Evolutionary conservation across 2,329 filamentous ascomycete species (phyloP), one percentile per base, ranked within the genome.

Genomic region (Bipolaris bicolor): DNA sequence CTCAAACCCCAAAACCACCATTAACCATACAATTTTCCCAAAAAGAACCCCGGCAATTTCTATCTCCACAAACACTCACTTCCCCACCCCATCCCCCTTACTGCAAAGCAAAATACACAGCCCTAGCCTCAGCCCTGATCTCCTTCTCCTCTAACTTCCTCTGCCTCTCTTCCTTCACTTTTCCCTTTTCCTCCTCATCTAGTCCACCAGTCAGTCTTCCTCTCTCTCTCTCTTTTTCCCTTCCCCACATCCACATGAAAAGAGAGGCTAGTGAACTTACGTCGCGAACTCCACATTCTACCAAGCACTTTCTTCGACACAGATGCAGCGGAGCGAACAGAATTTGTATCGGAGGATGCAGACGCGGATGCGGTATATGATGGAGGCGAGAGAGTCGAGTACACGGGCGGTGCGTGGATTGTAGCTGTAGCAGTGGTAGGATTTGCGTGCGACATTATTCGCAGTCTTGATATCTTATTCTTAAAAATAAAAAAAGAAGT

Each of bases 281-380:
- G 26, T 20, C 61, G 63, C 6, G 55, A 44, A 22, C 40, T 47
- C 51, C 67, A 61, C 20, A 64, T 43, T 20, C 58, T 55, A 1
- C 46, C 20, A 7, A 69, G 48, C 18, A 61, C 55, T 16, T 58
- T 64, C 52, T 68, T 67, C 5, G 58, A 63, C 26, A 22, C 54
- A 13, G 59, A 62, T 13, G 58, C 60, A 29, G 20, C 56, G 11
- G 59, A 64, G 16, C 44, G 29, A 2, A 59, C 15, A 0, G 62
- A 68, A 5, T 55, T 53, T 1, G 47, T 33, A 18, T 63, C 57
- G 0, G 31, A 48, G 20, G 57, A 62, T 1, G 50, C 29, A n/a
- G 15, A 15, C 7, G 26, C 2, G 22, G 60, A 64, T 1, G 51
- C 36, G 15, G 52, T 41, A 44, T 67, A 64, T n/a, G 62, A 47